Base-by-base conservation (phyloP, 345 rosid genomes). In the Populus alba region DNA sequence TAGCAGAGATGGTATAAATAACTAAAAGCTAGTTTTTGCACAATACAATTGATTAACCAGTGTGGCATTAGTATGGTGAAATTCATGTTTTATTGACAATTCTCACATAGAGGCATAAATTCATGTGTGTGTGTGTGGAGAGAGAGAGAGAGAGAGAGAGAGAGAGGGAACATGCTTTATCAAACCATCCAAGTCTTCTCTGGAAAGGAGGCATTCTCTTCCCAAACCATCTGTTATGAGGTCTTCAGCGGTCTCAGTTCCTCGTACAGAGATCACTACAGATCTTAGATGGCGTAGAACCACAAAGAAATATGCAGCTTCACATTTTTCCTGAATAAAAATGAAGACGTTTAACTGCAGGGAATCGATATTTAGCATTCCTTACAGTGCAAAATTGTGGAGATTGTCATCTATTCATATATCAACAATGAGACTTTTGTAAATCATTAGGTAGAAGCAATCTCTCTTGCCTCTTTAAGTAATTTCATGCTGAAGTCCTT, bases 201-300 rank as follows among this genome's bases (percentile, higher is more conserved):
- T 59, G 51, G 90, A 84, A 68, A 95, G 91, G 39, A 86, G 79
- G 78, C 92, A 85, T 7, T 90, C 98, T 81, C 80, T 87, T 65
- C 98, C 95, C 81, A 93, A 89, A 70, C 97, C 97, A 80, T 95
- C 99, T 31, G 91, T 95, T 79, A 95, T 92, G 83, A 95, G 98
- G 81, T 95, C 99, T 84, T 95, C 99, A 31, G 94, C 92, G 38
- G 97, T 91, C 89, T 95, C 98, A 53, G 98, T 95, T 86, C 99
- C 98, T 75, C 97, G 90, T 71, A 95, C 88, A 77, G 97, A 87
- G 84, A 95, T 83, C 17, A 95, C 97, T 67, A 95, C 88, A 59
- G 90, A 81, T 81, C 88, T 85, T 37, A 86, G 79, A 78, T 93
- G 87, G 79, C 93, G 97, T 73, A 92, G 88, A 81, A 93, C 97